phyloP scores from a whole-genome alignment of 768 basidiomycete species.

The Vararia minispora region DNA sequence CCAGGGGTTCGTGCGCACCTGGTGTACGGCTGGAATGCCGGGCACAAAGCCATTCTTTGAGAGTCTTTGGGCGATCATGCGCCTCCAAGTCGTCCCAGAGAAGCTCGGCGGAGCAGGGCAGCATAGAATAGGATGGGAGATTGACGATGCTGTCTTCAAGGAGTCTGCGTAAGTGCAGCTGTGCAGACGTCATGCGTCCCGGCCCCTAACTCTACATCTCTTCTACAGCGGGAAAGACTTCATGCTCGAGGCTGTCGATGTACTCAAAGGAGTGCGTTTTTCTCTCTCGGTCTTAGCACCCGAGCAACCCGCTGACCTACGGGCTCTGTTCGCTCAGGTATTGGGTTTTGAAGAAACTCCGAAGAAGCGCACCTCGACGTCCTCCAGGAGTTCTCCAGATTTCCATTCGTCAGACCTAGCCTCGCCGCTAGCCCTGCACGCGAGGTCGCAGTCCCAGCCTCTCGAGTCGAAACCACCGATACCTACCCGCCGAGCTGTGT shows the following conservation, averaged over 20 bases:
- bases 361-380: conserved; percentile 11
- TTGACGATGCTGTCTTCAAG: conserved; percentile 91
- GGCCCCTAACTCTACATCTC: conserved; percentile 12
- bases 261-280: conserved; percentile 79
- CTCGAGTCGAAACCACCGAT: conserved; percentile 24
- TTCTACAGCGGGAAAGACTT: conserved; percentile 76
- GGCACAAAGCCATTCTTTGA: conserved; percentile 84
- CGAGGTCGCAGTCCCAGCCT: conserved; percentile 47
- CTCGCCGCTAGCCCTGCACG: too few species aligned
- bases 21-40: conserved; percentile 82
- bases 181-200: conserved; percentile 8
- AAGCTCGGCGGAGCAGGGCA: conserved; percentile 72
- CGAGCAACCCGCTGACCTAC: conserved; percentile 5
- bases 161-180: conserved; percentile 72
- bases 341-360: conserved; percentile 68
- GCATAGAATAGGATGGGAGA: conserved; percentile 73
- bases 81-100: conserved; percentile 72
- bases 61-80: conserved; percentile 67
- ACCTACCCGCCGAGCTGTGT: conserved; percentile 20
- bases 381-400: conserved; percentile 21
- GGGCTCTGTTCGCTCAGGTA: conserved; percentile 27
- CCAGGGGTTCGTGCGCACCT: conserved; percentile 62
- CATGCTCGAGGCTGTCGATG: conserved; percentile 83
- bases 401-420: conserved; percentile 26
- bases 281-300: conserved; percentile 20